These are phyloP conservation scores for Kodamaea sp. DNA, from an alignment of 1,139 yeast genomes.

Conservation along the genomic window DNA sequence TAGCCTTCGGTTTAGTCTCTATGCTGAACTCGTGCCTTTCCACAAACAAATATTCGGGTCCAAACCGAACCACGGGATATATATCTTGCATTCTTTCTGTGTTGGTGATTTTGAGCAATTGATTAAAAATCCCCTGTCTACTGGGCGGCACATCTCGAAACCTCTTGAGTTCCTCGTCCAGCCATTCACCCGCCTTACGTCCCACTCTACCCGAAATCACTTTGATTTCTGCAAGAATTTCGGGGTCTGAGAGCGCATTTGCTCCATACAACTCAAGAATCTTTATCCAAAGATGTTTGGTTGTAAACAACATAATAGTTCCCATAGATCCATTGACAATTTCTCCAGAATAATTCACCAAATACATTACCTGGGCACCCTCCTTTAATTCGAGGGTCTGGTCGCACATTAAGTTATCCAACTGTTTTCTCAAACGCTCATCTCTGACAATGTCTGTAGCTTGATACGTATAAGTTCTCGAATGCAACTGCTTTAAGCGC, in stretches of 20 bases:
- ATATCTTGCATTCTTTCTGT: conserved; percentile 28
- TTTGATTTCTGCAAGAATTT: conserved; percentile 28
- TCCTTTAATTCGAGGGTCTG: conserved; percentile 46
- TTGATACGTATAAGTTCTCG: conserved; percentile 38
- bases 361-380: conserved; percentile 63
- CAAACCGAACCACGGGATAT: conserved; percentile 60
- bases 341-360: conserved; percentile 43
- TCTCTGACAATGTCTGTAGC: conserved; percentile 50
- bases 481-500: conserved; percentile 42
- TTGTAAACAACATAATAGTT: conserved; percentile 63
- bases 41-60: conserved; percentile 44
- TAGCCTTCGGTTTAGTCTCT: conserved; percentile 12
- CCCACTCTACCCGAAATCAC: conserved; percentile 31
- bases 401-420: conserved; percentile 52
- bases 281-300: conserved; percentile 28
- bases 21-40: conserved; percentile 74
- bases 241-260: conserved; percentile 21
- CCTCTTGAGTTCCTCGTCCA: conserved; percentile 46
- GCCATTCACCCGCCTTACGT: conserved; percentile 19
- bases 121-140: conserved; percentile 27
- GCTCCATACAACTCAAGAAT: conserved; percentile 29
- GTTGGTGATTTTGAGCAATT: conserved; percentile 35
- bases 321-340: conserved; percentile 64
- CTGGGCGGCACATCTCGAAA: conserved; percentile 30
- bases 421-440: conserved; percentile 20